Base-by-base conservation (phyloP, 2,329 filamentous ascomycete species). In the Pseudophaeomoniella oleicola region DNA sequence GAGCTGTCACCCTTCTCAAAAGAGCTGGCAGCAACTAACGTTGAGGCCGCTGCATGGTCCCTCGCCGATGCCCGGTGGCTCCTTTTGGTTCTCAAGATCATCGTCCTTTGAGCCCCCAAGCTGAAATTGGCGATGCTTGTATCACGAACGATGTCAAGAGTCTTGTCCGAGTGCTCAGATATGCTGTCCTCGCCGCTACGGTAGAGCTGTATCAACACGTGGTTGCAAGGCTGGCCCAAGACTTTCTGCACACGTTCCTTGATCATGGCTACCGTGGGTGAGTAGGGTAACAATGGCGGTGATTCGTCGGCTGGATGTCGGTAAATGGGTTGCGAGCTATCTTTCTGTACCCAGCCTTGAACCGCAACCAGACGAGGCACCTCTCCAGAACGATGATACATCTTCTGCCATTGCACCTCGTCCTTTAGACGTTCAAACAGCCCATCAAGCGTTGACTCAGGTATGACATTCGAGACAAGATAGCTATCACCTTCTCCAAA, bases 91-190 rank as follows among this genome's bases (percentile, higher is more conserved):
- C 90, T 76, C 22, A 98, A 72, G 0, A 82, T 71, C 87, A 96
- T 94, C 2, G 77, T 87, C 37, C 90, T 71, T 58, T 92, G 78
- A 1, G 88, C 87, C 1, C 90, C 90, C n/a, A 96, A 70, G 45
- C 85, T 94, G 35, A 94, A 75, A 51, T 96, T 98, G 45, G 87
- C 85, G 46, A 98, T 93, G 41, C 70, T 87, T 16, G 82, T 90
- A 3, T 69, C 76, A 16, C 71, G 74, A 10, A 75, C 77, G 39
- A 98, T 90, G 54, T 98, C 90, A 16, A 98, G 66, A 0, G 88
- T 94, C 60, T 98, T 98, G 55, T 98, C 90, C 29, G 85, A 92
- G 52, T 98, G 90, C 53, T 98, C 90, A 1, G 84, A 90, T 43
- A 98, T 98, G 53, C 85, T 85, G 58, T 98, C 90, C 34, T 74